Evolutionary conservation across 164 flowering plant species (phyloP), one percentile per base, ranked within the genome.

Genomic region (Hamamelis virginiana): DNA sequence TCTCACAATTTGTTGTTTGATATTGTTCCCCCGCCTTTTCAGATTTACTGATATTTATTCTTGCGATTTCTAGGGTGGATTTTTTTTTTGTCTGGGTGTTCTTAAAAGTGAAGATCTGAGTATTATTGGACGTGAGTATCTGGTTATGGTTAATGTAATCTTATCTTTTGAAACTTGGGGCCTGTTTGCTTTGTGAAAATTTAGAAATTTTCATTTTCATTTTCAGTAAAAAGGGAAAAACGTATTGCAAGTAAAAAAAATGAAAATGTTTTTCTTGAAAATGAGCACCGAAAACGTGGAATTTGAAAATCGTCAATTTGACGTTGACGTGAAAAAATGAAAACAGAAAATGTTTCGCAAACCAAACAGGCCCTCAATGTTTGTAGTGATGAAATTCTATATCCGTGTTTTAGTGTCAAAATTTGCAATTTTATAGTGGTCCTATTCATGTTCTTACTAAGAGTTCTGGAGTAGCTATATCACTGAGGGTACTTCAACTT

Each of bases 51-150:
- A 72, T 25, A 23, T 44, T 9, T 52, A 4, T 23, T 73, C 16
- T 68, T 68, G 12, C 69, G 47, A 53, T 67, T 10, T 70, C 53
- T 86, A 91, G 95, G 76, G 10, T 33, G 41, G 11, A 18, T 23
- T 45, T 1, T 25, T 63, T 62, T 90, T 80, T 73, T 96, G 98
- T 72, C 77, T 96, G 76, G 96, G 72, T 47, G 46, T 93, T 58
- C 72, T 87, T 64, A 86, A 84, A 73, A 87, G 95, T 75, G 80
- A 62, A n/a, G 83, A 82, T 71, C 58, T 93, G 25, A 84, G 86
- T 70, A 83, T 96, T 65, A 91, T 93, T 69, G 98, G 98, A 74
- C 90, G 99, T 96, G 75, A 90, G 97, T 86, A 68, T 74, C 64
- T 68, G 5, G 4, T 43, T 47, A 6, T 0, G 25, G n/a, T 22